Evolutionary conservation across 2,329 filamentous ascomycete genomes (phyloP).

Genomic region (Xylaria sp.): DNA sequence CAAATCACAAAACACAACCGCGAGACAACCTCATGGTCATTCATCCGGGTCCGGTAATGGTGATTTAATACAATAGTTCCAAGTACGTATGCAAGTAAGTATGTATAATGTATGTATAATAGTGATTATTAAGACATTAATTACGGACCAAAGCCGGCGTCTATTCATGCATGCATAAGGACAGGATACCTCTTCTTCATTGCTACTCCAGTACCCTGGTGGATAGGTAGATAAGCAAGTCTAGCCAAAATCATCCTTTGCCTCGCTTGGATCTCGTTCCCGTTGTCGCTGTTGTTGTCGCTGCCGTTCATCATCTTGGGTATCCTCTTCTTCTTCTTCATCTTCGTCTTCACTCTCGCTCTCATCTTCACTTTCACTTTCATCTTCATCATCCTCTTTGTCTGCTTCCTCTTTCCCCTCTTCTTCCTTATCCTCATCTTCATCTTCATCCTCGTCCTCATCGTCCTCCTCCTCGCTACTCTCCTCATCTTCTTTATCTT

Average conservation of each 20-base stretch:
- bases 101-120: constrained; percentile 3
- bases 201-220: too few species aligned
- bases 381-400: neutral
- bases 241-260: constrained; percentile 30
- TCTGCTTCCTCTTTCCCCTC: neutral
- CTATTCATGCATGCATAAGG: too few species aligned
- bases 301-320: neutral
- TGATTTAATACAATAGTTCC: too few species aligned
- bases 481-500: neutral
- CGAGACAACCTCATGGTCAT: too few species aligned
- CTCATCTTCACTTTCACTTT: neutral
- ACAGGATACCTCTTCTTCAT: too few species aligned
- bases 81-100: too few species aligned
- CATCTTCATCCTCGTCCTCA: neutral
- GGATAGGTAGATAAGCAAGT: neutral
- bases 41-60: neutral
- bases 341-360: neutral
- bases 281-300: neutral
- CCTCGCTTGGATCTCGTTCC: constrained; percentile 10
- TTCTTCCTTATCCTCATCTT: neutral
- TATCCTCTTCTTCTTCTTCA: neutral
- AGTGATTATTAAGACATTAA: neutral
- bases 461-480: neutral
- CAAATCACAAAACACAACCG: too few species aligned
- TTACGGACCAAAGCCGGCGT: neutral